Base-by-base conservation (phyloP, 1,284 basidiomycete species). In the Cutaneotrichosporon dermatis region DNA sequence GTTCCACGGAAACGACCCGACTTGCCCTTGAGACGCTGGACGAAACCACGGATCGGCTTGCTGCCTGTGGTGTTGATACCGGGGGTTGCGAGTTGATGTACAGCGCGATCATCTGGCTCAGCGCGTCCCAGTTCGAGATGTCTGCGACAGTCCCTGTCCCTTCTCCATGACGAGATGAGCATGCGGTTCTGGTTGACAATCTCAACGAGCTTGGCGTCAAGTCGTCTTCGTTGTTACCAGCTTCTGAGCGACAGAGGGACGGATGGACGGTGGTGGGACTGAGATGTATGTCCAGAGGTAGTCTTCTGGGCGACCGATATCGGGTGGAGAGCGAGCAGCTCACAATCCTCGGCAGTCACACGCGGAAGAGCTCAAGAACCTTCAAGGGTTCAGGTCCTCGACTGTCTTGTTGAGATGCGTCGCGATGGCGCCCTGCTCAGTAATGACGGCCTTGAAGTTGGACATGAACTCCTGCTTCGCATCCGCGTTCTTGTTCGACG, bases 221-320 rank as follows among this genome's bases (percentile, higher is more conserved):
- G 75, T 99, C 96, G 70, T 99, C 96, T 80, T 99, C 96, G 73
- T 98, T 99, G 36, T 81, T 83, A 41, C 93, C 93, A 11, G 89
- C 92, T 70, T 99, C 96, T 76, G 99, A 96, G 90, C 89, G 1
- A 99, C 96, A 5, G 93, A 97, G 0, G 96, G 96, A 48, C 96
- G 87, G 60, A 99, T 99, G 74, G 92, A 96, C 43, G 97, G 93
- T 0, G 96, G 96, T 15, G 96, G 96, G 12, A 99, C 96, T 36
- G 94, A 96, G 13, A 99, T 88, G 77, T 99, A 99, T 77, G 98
- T 95, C 96, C 96, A 99, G 59, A 99, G 87, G 74, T 95, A 98
- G 74, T 98, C 90, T 79, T 99, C 96, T 2, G 96, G 96, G 57
- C 96, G 82, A 56, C 94, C 94, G 70, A 88, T 88, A 35, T 86